Evolutionary conservation across 768 basidiomycete species (phyloP), one percentile per base, ranked within the genome.

Genomic region (Phlebiopsis gigantea): DNA sequence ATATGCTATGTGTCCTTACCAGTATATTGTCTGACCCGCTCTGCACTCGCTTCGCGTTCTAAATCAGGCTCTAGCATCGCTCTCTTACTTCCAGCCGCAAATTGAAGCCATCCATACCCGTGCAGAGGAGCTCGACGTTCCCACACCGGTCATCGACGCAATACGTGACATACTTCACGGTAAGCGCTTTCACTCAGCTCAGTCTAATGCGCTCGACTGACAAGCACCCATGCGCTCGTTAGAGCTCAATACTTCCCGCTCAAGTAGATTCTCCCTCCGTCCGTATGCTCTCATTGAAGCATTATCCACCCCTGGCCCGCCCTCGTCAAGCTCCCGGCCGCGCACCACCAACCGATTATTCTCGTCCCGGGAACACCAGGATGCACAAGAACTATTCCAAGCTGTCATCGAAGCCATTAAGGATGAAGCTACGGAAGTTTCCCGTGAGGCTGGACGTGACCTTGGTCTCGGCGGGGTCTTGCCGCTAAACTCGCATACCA

Each of bases 361-460:
- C 70, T 83, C 84, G 61, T 93, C 93, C 1, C 85, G 92, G 12
- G 93, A 97, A 68, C 96, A 98, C 68, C 96, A 98, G 73, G 96
- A 98, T 68, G 96, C 96, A 4, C 96, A 98, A 66, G 96, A 98
- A 68, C 79, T 98, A n/a, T 98, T 97, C 73, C 88, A 96, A 63
- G 84, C 98, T 29, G 75, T 98, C 8, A 88, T 93, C 1, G 93
- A 95, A 68, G 89, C 85, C 52, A 78, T 98, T 62, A 92, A 92
- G 72, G 87, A 85, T 59, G 96, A 98, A 69, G 78, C 85, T n/a
- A 67, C 73, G 1, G 80, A 85, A 1, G 80, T 97, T 1, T 84
- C 87, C 55, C 79, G 78, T 45, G 92, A 95, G 67, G 80, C 81
- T 2, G 74, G 77, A 44, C 77, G 84, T 42, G 85, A 92, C 66